Percentiles rank a stretch among this genome's conserved stretches.
phyloP scores from a whole-genome alignment of 1,284 basidiomycete genomes.

The Rhodotorula sp. region DNA sequence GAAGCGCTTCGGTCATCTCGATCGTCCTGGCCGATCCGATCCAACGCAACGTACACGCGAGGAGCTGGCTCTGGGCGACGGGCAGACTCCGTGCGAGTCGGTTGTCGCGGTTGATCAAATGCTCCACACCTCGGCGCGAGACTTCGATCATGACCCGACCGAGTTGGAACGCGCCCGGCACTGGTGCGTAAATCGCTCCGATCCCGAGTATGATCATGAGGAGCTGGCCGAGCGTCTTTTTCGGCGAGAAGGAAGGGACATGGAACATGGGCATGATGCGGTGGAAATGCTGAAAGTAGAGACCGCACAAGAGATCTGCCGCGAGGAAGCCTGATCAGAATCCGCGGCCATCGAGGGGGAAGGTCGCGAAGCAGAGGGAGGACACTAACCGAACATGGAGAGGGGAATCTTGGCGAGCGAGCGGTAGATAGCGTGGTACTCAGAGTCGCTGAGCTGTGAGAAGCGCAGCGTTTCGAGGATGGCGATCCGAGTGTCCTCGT shows the following conservation, averaged over 20 bases:
- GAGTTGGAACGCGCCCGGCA: constrained; percentile 8
- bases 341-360: not conserved
- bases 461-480: constrained; percentile 20
- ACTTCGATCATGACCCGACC: constrained; percentile 15
- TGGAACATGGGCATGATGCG: constrained; percentile 14
- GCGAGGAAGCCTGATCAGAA: not conserved
- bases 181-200: constrained; percentile 17
- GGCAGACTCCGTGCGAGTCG: constrained; percentile 14
- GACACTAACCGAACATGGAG: constrained; percentile 3
- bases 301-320: constrained; percentile 1
- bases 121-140: constrained; percentile 5
- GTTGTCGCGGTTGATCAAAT: constrained; percentile 23
- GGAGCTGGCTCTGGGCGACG: constrained; percentile 1
- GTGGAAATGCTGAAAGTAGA: constrained; percentile 23
- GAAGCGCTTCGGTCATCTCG: constrained; percentile 13
- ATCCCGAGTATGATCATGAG: constrained; percentile 21
- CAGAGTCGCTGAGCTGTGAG: no score
- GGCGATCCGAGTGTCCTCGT: constrained; percentile 16
- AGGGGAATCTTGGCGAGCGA: constrained; percentile 8
- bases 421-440: constrained; percentile 11
- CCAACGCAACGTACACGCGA: constrained; percentile 1
- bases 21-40: constrained; percentile 11
- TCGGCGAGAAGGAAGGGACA: constrained; percentile 17
- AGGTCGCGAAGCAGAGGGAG: not conserved
- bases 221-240: constrained; percentile 16